A percentile compares a stretch with the other conserved stretches of the same genome.
Evolutionary conservation across 148 eudicot species (phyloP).

Genomic region (Chenopodium formosanum): DNA sequence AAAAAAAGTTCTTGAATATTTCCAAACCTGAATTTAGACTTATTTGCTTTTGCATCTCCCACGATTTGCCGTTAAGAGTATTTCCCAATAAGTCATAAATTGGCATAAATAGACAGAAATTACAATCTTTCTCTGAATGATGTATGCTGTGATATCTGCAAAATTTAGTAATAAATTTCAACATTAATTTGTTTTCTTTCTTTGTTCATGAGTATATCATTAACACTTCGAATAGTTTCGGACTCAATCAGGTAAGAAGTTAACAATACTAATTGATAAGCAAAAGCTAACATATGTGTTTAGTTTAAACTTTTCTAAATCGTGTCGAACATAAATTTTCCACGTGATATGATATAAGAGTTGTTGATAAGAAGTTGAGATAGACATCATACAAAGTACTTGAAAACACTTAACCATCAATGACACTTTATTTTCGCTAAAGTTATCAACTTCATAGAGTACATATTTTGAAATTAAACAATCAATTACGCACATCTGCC

Average conservation of each 20-base stretch:
- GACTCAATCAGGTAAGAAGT: not conserved
- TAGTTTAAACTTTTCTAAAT: too few relatives aligned
- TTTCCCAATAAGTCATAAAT: conserved; percentile 69
- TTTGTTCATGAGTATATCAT: too few relatives aligned
- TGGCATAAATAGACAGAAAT: conserved; percentile 89
- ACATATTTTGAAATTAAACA: too few relatives aligned
- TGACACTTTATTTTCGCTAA: too few relatives aligned
- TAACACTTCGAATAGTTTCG: too few relatives aligned
- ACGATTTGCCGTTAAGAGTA: conserved; percentile 65
- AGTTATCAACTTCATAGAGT: too few relatives aligned
- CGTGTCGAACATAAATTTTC: too few relatives aligned
- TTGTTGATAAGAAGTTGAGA: too few relatives aligned
- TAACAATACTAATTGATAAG: not conserved
- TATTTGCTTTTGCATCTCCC: conserved; percentile 60
- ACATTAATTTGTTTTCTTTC: not conserved
- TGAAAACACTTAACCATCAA: too few relatives aligned
- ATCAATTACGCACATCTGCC: not conserved
- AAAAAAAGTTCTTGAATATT: not conserved
- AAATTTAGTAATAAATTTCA: not conserved
- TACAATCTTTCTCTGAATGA: conserved; percentile 57
- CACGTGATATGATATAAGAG: too few relatives aligned
- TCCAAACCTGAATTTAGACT: conserved; percentile 49
- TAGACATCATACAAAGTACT: too few relatives aligned
- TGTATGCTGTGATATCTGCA: conserved; percentile 81
- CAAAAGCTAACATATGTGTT: not conserved